Evolutionary conservation across 2,329 filamentous ascomycete species (phyloP).

Genomic region (Neonectria coccinea): DNA sequence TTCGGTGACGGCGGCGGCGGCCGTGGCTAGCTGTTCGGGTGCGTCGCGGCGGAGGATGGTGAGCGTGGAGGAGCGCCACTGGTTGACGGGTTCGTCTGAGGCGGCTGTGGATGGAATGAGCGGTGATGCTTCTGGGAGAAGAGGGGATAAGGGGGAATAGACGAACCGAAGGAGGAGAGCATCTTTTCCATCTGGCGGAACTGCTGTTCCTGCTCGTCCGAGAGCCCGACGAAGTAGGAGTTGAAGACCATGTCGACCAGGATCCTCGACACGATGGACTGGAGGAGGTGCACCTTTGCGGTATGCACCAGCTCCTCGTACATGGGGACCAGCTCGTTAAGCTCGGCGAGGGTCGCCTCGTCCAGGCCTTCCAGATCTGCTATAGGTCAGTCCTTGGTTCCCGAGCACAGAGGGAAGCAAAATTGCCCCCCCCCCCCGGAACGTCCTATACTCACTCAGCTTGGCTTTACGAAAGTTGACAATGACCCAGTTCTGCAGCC

Average conservation of each 20-base stretch:
- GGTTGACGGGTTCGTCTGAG: slow-evolving; percentile 67
- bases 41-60: slow-evolving; percentile 68
- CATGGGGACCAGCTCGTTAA: slow-evolving; percentile 66
- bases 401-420: too few species aligned
- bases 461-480: slow-evolving; percentile 74
- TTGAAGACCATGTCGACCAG: slow-evolving; percentile 72
- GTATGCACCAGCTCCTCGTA: slow-evolving; percentile 66
- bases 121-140: slow-evolving; percentile 19
- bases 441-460: slow-evolving; percentile 56
- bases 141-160: neutral
- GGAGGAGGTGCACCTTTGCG: slow-evolving; percentile 71
- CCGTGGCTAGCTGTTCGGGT: slow-evolving; percentile 57
- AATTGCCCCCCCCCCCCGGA: too few species aligned
- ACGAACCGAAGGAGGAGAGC: slow-evolving; percentile 44
- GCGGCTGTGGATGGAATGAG: slow-evolving; percentile 46
- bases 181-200: slow-evolving; percentile 61
- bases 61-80: slow-evolving; percentile 75
- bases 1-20: slow-evolving; percentile 58
- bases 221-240: slow-evolving; percentile 72
- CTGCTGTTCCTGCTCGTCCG: slow-evolving; percentile 63
- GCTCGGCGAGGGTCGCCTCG: slow-evolving; percentile 56
- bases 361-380: slow-evolving; percentile 59
- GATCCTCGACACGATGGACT: slow-evolving; percentile 70
- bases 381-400: neutral
- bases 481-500: slow-evolving; percentile 80